Conservation (phyloP, 2,329 filamentous ascomycete species). For the Emmonsiellopsis sp. region DNA sequence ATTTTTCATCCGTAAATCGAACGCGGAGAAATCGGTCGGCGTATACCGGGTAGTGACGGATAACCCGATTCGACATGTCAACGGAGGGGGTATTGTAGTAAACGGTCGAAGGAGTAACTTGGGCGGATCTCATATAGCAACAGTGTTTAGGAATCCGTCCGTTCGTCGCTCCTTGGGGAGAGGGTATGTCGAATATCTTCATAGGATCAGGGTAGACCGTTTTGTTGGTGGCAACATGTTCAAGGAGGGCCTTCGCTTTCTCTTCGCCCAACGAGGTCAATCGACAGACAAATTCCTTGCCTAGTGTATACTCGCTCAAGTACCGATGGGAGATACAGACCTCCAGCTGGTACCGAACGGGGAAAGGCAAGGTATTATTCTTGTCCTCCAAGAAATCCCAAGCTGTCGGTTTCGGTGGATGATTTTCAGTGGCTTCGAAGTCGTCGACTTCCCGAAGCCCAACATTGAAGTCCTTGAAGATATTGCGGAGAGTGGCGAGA, state of each 20-base stretch:
- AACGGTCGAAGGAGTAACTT: slow-evolving; percentile 75
- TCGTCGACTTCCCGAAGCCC: slow-evolving; percentile 34
- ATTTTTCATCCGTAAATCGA: slow-evolving; percentile 77
- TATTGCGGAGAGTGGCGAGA: slow-evolving; percentile 38
- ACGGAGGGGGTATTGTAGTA: slow-evolving; percentile 68
- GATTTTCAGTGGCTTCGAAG: slow-evolving; percentile 28
- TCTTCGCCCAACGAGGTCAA: slow-evolving; percentile 45
- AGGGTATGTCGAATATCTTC: slow-evolving; percentile 54
- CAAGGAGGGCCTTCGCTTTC: slow-evolving; percentile 59
- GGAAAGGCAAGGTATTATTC: slow-evolving; percentile 50
- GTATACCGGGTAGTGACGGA: slow-evolving; percentile 60
- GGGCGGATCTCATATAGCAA: slow-evolving; percentile 63
- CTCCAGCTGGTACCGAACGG: slow-evolving; percentile 81
- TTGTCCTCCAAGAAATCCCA: slow-evolving; percentile 30
- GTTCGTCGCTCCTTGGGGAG: slow-evolving; percentile 38
- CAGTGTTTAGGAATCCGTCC: slow-evolving; percentile 61
- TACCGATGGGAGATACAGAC: slow-evolving; percentile 77
- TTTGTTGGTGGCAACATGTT: slow-evolving; percentile 61
- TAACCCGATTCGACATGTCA: slow-evolving; percentile 80
- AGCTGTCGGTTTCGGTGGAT: slow-evolving; percentile 13
- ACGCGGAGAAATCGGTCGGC: slow-evolving; percentile 79
- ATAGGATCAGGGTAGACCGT: slow-evolving; percentile 59
- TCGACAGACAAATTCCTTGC: slow-evolving; percentile 54
- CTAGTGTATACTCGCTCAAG: slow-evolving; percentile 68
- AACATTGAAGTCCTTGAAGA: slow-evolving; percentile 67